Percentiles rank a stretch among this genome's conserved stretches.
Conservation (phyloP, 352 stramenopile genomes). For the Globisporangium splendens region DNA sequence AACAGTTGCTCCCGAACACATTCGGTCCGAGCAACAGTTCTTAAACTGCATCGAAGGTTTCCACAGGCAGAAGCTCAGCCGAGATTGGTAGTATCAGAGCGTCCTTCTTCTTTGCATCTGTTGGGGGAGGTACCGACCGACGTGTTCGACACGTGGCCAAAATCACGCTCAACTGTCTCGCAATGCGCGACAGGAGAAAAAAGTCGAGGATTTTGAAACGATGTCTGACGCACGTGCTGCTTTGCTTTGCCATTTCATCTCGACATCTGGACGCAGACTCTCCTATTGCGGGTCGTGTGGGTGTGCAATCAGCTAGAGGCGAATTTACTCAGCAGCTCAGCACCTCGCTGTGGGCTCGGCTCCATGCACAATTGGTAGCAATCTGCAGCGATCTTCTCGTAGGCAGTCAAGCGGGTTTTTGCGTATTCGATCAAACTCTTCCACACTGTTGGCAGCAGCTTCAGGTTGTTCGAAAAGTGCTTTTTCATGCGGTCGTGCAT, state of each 20-base stretch:
- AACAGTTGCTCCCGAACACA: too few relatives aligned
- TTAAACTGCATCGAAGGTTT: too few relatives aligned
- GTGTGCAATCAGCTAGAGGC: conserved; percentile 17
- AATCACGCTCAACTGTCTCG: too few relatives aligned
- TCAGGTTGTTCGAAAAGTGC: conserved; percentile 47
- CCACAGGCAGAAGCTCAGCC: too few relatives aligned
- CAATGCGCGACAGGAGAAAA: too few relatives aligned
- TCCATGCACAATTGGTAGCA: conserved; percentile 67
- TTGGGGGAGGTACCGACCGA: too few relatives aligned
- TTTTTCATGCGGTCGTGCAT: conserved; percentile 80
- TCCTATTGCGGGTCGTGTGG: neutral
- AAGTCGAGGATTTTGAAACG: too few relatives aligned
- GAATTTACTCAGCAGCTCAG: conserved; percentile 50
- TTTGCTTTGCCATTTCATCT: neutral
- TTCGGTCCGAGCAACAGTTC: too few relatives aligned
- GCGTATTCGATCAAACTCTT: conserved; percentile 46
- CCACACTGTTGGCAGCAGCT: conserved; percentile 54
- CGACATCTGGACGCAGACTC: too few relatives aligned
- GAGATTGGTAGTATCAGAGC: too few relatives aligned
- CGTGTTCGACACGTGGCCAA: too few relatives aligned
- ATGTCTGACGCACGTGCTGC: neutral
- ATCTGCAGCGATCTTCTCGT: conserved; percentile 46
- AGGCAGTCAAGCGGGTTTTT: conserved; percentile 28
- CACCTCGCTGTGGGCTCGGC: conserved; percentile 30
- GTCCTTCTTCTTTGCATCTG: too few relatives aligned